These are phyloP conservation scores for Osmanthus fragrans DNA, from an alignment of 257 asterid species.

Conservation along the genomic window DNA sequence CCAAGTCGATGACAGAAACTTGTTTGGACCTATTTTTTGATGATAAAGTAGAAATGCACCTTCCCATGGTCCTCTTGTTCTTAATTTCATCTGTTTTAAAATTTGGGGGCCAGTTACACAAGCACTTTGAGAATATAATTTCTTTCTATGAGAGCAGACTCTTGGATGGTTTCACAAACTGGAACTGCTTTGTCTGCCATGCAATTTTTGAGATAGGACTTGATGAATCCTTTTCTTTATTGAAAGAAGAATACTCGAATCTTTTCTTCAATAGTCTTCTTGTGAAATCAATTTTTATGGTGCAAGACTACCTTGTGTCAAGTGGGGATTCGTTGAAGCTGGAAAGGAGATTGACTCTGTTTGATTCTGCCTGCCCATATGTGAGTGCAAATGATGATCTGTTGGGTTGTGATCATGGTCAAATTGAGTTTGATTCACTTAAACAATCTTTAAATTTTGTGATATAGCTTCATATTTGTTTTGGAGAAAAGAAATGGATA, in stretches of 20 bases:
- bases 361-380: slow-evolving; percentile 58
- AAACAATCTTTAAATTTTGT: slow-evolving; percentile 56
- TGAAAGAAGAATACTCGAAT: slow-evolving; percentile 47
- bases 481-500: too few relatives aligned
- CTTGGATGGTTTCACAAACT: slow-evolving; percentile 51
- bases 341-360: slow-evolving; percentile 53
- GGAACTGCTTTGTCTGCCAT: slow-evolving; percentile 57
- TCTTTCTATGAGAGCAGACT: slow-evolving; percentile 54
- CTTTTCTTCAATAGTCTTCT: slow-evolving; percentile 66
- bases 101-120: slow-evolving; percentile 42
- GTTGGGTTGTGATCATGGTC: slow-evolving; percentile 44
- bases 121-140: slow-evolving; percentile 41
- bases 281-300: slow-evolving; percentile 58
- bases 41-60: slow-evolving; percentile 64
- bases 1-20: slow-evolving; percentile 33
- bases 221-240: slow-evolving; percentile 40
- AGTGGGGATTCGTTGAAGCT: slow-evolving; percentile 41
- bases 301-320: slow-evolving; percentile 38
- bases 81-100: slow-evolving; percentile 42
- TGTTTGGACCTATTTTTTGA: slow-evolving; percentile 35
- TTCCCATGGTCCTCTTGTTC: slow-evolving; percentile 64
- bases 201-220: slow-evolving; percentile 44
- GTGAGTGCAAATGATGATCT: slow-evolving; percentile 46
- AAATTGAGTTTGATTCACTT: slow-evolving; percentile 45
- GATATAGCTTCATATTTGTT: too few relatives aligned